Base-by-base conservation (phyloP, 352 stramenopile species). In the Discostella stelligera region DNA sequence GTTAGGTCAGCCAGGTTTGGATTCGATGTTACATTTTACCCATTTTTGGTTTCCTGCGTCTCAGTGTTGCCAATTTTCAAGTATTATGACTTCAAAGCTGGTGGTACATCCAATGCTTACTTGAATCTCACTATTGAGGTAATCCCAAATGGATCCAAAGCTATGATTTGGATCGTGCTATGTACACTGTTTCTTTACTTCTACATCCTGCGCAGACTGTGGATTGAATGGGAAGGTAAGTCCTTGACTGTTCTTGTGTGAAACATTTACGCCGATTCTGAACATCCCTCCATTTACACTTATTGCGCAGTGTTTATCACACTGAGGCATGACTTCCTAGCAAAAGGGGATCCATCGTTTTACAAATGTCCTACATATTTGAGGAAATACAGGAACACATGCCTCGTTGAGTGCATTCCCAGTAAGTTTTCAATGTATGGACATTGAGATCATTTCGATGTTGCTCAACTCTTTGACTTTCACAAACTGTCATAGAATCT, bases 11-110 rank as follows among this genome's bases (percentile, higher is more conserved):
- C 86, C 6, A 27, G 73, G 16, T 86, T 89, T 14, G 81, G 79
- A 0, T 88, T 87, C 66, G 78, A 88, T 53, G 63, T 81, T 5
- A 76, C 80, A 3, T 87, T 83, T 63, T 90, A 86, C 50, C 84
- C 84, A n/a, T 86, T 85, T 50, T 37, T 85, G 2, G 56, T 82
- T 27, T 41, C 67, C 9, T 71, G 54, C 49, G 48, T 80, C 18
- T 49, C 67, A 3, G 48, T 88, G 0, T 49, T 85, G 7, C 81
- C 81, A 5, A 62, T 79, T 10, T 88, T 85, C 55, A 27, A 69
- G 0, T 61, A 44, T 27, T 27, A 21, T 13, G 20, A 56, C 13
- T 46, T 66, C 23, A 10, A 68, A 18, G 27, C 54, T 32, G 67
- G 25, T 9, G 63, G 7, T n/a, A 30, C 41, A 14, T n/a, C 20